A percentile compares a stretch with the other conserved stretches of the same genome.
These are phyloP conservation scores for Luzula sylvatica DNA, from an alignment of 176 grass and related monocot species.

Conservation along the genomic window DNA sequence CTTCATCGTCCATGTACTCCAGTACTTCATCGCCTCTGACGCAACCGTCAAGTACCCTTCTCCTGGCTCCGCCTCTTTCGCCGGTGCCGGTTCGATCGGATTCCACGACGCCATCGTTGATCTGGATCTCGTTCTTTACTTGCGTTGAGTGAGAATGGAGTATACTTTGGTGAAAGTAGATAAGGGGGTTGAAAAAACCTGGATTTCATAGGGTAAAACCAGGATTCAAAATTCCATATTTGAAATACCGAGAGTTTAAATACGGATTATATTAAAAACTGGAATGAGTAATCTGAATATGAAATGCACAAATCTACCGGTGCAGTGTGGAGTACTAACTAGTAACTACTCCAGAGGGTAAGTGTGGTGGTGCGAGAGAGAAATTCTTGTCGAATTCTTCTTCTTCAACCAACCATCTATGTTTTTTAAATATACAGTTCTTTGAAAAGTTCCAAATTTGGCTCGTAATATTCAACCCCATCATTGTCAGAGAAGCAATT, in stretches of 20 bases:
- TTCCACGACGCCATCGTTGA: conserved; percentile 18
- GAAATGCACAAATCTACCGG: background rate
- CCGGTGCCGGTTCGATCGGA: background rate
- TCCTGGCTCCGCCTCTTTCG: conserved; percentile 13
- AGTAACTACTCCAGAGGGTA: too few relatives aligned
- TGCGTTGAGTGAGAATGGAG: background rate
- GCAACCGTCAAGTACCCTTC: conserved; percentile 10
- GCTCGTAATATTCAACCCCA: too few relatives aligned
- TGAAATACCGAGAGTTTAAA: background rate
- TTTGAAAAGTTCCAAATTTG: too few relatives aligned
- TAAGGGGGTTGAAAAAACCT: background rate
- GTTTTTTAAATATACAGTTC: too few relatives aligned
- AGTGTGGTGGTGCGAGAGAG: too few relatives aligned
- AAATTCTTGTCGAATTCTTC: too few relatives aligned
- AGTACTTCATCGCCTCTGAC: conserved; percentile 25
- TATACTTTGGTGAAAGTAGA: background rate
- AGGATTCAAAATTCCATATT: background rate
- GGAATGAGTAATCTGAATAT: background rate
- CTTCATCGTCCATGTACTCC: conserved; percentile 69
- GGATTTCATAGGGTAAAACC: background rate
- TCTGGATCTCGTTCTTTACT: background rate
- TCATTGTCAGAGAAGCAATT: too few relatives aligned
- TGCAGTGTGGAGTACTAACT: too few relatives aligned
- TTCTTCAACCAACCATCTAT: too few relatives aligned
- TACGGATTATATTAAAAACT: background rate